Percentiles rank a stretch among this genome's conserved stretches.
These are phyloP conservation scores for Caryopteris hybrid DNA, from an alignment of 305 asterid species.

Conservation along the genomic window DNA sequence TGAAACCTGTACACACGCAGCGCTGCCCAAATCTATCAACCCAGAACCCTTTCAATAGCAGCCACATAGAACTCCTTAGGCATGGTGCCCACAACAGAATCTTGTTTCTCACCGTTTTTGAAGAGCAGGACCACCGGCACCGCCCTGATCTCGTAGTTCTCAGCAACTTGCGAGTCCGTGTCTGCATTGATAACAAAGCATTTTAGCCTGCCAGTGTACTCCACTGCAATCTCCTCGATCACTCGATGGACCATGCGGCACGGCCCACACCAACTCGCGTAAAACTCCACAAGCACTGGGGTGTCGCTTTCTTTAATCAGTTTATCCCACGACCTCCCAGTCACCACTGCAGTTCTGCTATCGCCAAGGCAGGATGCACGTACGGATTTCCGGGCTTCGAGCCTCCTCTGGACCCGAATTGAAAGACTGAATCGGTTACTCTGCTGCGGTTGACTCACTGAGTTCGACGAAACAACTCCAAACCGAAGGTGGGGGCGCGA, in stretches of 20 bases:
- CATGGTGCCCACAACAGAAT: constrained; percentile 78
- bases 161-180: constrained; percentile 52
- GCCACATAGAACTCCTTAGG: constrained; percentile 81
- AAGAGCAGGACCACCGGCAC: constrained; percentile 85
- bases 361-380: constrained; percentile 38
- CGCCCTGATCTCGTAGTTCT: constrained; percentile 69
- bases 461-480: constrained; percentile 20
- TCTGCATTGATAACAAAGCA: constrained; percentile 72
- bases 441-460: constrained; percentile 27
- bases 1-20: no score
- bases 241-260: constrained; percentile 92
- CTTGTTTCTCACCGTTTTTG: constrained; percentile 65
- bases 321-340: constrained; percentile 72
- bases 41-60: constrained; percentile 73
- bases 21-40: constrained; percentile 24
- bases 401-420: constrained; percentile 24
- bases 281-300: constrained; percentile 81
- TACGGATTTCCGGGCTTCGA: constrained; percentile 27
- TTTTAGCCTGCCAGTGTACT: constrained; percentile 70
- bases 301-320: constrained; percentile 48
- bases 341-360: constrained; percentile 44
- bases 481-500: constrained; percentile 21
- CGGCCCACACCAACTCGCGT: constrained; percentile 94
- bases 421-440: constrained; percentile 29
- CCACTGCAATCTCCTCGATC: constrained; percentile 70